Evolutionary conservation across 192 early-diverging fungal genomes (phyloP).

Genomic region (Borealophlyctis nickersoniae): DNA sequence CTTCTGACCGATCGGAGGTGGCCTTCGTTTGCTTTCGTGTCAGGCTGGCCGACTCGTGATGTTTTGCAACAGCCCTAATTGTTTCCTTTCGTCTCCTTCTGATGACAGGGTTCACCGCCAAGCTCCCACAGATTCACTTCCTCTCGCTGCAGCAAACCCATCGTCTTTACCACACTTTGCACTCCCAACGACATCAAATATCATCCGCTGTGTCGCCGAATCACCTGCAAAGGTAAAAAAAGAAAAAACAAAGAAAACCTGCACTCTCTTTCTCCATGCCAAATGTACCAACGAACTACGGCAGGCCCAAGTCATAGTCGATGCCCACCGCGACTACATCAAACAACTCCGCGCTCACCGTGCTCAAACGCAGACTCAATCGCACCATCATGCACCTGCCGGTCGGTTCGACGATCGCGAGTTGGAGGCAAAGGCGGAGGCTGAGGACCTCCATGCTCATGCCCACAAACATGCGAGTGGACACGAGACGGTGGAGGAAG

Average conservation of each 20-base stretch:
- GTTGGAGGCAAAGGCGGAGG: not conserved
- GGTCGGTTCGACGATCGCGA: constrained; percentile 1
- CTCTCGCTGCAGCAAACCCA: constrained; percentile 8
- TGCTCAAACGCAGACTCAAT: not conserved
- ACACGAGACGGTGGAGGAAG: not conserved
- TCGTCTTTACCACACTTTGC: constrained; percentile 42
- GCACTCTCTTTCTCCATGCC: not conserved
- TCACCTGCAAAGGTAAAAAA: constrained; percentile 31
- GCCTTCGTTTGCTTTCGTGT: not conserved
- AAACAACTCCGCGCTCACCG: constrained; percentile 21
- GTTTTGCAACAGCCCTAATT: not conserved
- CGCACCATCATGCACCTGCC: not conserved
- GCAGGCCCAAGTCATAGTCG: constrained; percentile 30
- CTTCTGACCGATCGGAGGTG: constrained; percentile 38
- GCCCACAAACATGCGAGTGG: not conserved
- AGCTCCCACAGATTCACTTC: no score
- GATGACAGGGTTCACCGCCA: no score
- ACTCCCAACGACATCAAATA: constrained; percentile 42
- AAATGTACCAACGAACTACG: not conserved
- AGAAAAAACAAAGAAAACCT: not conserved
- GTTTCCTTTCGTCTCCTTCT: not conserved
- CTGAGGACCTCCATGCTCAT: not conserved
- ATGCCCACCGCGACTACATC: constrained; percentile 34
- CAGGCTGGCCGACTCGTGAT: not conserved
- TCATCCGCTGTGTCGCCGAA: constrained; percentile 29